Evolutionary conservation across 768 basidiomycete genomes (phyloP).

Genomic region (Xerocomellus chrysenteron): DNA sequence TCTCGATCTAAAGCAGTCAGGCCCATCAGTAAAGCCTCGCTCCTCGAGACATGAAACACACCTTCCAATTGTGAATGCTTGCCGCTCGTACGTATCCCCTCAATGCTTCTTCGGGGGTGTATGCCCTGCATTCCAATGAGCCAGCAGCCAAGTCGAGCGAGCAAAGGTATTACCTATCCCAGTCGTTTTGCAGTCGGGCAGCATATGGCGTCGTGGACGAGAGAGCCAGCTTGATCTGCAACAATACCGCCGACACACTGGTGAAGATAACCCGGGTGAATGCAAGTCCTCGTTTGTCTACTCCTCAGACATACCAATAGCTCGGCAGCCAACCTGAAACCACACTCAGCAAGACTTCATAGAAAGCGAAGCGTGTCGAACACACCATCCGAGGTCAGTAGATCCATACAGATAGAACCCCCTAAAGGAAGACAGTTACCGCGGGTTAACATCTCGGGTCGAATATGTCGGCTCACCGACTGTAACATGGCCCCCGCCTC

Average conservation of each 20-base stretch:
- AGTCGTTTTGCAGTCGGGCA: slow-evolving; percentile 51
- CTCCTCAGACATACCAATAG: slow-evolving; percentile 44
- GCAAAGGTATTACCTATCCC: slow-evolving; percentile 41
- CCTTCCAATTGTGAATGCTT: slow-evolving; percentile 61
- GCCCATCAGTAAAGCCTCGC: neutral
- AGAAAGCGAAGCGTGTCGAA: neutral
- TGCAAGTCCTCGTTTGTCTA: neutral
- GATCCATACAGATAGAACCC: slow-evolving; percentile 75
- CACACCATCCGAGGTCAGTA: slow-evolving; percentile 57
- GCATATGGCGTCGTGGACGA: slow-evolving; percentile 65
- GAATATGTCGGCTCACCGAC: slow-evolving; percentile 39
- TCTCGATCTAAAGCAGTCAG: slow-evolving; percentile 21
- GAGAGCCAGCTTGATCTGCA: slow-evolving; percentile 70
- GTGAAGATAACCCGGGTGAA: neutral
- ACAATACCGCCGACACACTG: slow-evolving; percentile 44
- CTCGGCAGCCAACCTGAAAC: slow-evolving; percentile 55
- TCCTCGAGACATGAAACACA: slow-evolving; percentile 17
- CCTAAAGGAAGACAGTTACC: slow-evolving; percentile 34
- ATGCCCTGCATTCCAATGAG: slow-evolving; percentile 28
- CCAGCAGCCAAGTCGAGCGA: neutral
- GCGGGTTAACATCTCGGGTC: too few species aligned
- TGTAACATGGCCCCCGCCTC: slow-evolving; percentile 70
- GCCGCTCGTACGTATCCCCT: slow-evolving; percentile 68
- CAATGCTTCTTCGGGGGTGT: slow-evolving; percentile 56
- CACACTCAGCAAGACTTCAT: neutral